Conservation (phyloP, 23 red algal species). For the Porphyridium purpureum region DNA sequence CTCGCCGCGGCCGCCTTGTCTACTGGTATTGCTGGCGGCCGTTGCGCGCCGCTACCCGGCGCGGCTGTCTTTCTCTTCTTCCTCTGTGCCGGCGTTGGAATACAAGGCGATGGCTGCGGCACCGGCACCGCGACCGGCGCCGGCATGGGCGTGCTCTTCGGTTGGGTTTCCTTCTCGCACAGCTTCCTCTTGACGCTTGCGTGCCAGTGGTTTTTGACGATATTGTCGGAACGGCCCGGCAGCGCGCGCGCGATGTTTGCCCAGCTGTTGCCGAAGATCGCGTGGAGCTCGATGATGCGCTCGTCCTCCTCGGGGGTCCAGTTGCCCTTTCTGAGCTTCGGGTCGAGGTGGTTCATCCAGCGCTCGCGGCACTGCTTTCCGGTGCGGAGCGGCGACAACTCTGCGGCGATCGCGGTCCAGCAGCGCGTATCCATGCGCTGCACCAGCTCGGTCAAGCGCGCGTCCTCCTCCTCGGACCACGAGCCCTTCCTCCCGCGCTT, state of each 20-base stretch:
- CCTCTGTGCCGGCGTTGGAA: too few species aligned
- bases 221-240: constrained; percentile 4
- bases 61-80: too few species aligned
- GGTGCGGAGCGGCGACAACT: constrained; percentile 1
- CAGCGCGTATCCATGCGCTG: too few species aligned
- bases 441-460: constrained; percentile 43
- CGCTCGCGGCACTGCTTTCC: too few species aligned
- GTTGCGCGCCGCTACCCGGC: too few species aligned
- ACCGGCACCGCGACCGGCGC: too few species aligned
- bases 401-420: constrained; percentile 3
- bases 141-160: too few species aligned
- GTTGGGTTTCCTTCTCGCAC: too few species aligned
- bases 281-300: background rate
- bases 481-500: too few species aligned
- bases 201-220: constrained; percentile 1
- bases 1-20: too few species aligned
- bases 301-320: constrained; percentile 3
- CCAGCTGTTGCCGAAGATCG: background rate
- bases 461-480: constrained; percentile 72
- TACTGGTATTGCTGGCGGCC: too few species aligned
- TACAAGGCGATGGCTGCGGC: too few species aligned
- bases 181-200: constrained; percentile 11
- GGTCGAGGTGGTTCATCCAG: constrained; percentile 8
- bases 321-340: background rate
- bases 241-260: constrained; percentile 1